phyloP scores from a whole-genome alignment of 495 filamentous ascomycete species.

The Hapsidospora chrysogenum region DNA sequence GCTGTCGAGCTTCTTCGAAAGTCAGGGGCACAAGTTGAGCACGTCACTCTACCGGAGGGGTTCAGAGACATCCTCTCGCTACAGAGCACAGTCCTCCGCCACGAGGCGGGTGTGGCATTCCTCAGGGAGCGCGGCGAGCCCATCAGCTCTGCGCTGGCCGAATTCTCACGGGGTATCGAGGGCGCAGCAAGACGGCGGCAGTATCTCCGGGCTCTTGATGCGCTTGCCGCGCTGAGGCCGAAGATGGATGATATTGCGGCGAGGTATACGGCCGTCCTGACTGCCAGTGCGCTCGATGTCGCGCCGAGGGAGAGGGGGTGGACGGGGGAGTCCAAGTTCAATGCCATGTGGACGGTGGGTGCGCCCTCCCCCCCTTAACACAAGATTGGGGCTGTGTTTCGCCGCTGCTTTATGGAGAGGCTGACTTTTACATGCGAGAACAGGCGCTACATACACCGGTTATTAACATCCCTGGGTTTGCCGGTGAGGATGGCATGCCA shows the following conservation, averaged over 20 bases:
- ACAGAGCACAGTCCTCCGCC: background rate
- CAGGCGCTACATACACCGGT: constrained; percentile 29
- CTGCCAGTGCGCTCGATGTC: background rate
- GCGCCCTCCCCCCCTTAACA: too few species aligned
- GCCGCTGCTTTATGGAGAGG: too few species aligned
- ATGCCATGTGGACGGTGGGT: constrained; percentile 16
- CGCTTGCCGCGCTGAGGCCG: background rate
- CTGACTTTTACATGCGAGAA: too few species aligned
- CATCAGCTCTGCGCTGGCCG: background rate
- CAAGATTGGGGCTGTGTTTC: too few species aligned
- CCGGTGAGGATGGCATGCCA: constrained; percentile 28
- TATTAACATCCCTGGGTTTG: constrained; percentile 32
- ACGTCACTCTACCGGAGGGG: constrained; percentile 26
- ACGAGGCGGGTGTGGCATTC: background rate
- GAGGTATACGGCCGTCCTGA: background rate
- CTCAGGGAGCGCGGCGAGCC: background rate
- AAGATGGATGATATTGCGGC: background rate
- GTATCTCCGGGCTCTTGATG: background rate
- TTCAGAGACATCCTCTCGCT: constrained; percentile 19
- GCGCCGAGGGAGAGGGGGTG: background rate
- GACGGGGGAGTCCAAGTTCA: constrained; percentile 5
- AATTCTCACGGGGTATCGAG: background rate
- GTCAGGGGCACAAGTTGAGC: constrained; percentile 26
- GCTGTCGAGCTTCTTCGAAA: constrained; percentile 21
- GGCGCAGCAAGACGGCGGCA: background rate